Evolutionary conservation across 495 filamentous ascomycete species (phyloP), one percentile per base, ranked within the genome.

Genomic region (Penicillium lividum): DNA sequence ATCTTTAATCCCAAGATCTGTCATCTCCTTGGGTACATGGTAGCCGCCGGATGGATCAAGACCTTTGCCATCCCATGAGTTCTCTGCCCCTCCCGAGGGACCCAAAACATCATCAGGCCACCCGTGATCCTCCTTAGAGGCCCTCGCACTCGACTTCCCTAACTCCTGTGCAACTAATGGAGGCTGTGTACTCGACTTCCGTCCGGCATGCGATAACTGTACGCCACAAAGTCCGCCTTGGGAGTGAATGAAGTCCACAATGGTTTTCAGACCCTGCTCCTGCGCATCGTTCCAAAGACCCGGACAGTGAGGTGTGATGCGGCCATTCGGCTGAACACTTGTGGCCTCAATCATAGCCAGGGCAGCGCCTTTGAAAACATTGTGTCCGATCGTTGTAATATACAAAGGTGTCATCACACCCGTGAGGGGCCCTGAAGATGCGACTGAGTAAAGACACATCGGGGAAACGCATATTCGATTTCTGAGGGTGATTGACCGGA

Each of bases 211-310:
- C 13, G 77, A 86, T 7, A 93, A 68, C 72, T 94, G 90, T 56
- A 93, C 85, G 42, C 79, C 89, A 49, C 89, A 83, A 58, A 86
- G 84, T 68, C 86, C 85, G 62, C 77, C 75, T 70, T 92, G 90
- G 58, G 77, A 80, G 69, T 93, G 88, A 5, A 81, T 83, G 62
- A 92, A n/a, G 38, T 91, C 86, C 25, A 84, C 75, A 53, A 89
- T 76, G n/a, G 80, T 71, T 58, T 76, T 78, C 55, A 92, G 61
- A 1, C 79, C 80, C 27, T 73, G 83, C 59, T 90, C 82, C 54
- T 92, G 90, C 0, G 74, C 77, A 66, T 93, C 90, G 45, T 84
- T 77, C 89, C 89, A 94, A 13, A 93, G 67, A 4, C 90, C 90
- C 1, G 76, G 65, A 62, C 87, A 84, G 57, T 89, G 77, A 0